Evolutionary conservation across 192 early-diverging fungal species (phyloP), one percentile per base, ranked within the genome.

Genomic region (Coemansia javaensis): DNA sequence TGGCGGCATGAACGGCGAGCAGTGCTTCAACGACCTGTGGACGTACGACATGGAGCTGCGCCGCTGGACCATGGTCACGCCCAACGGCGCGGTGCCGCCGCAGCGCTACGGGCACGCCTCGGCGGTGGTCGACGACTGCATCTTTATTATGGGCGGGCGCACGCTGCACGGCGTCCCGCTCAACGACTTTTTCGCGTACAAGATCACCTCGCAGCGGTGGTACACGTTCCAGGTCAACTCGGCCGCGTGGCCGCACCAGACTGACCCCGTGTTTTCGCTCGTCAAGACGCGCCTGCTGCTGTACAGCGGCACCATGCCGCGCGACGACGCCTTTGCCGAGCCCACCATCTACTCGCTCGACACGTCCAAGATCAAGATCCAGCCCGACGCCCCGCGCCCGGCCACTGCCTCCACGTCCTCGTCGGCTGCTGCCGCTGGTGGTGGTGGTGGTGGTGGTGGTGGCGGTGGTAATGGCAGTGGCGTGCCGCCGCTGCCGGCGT

Each of bases 11-110:
- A 48, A 72, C 42, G 50, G 65, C 53, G 57, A 63, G 31, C 35
- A 40, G 17, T 78, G 64, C 58, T 74, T 58, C 50, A 73, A 78
- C 38, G 76, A 78, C 50, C 49, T 78, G 60, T 78, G 76, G 76
- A 40, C 46, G 15, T 64, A 64, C 27, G 54, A 59, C 33, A 20
- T 73, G 31, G 56, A 56, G 32, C 48, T 44, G 15, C 39, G 49
- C 22, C 44, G 44, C 28, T 78, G 76, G 76, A 22, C 42, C 23
- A 32, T 44, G 47, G 53, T 78, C 14, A 60, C 43, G 18, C 76
- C 76, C 7, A 51, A 62, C 24, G 76, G 76, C 5, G 64, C 64
- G 8, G 61, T 54, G 22, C 76, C 76, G 11, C 65, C 67, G 9
- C 53, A 69, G 4, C 63, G 76, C 45, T 67, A 68, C 23, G 59